These are phyloP conservation scores for Phlegmacium glaucopus DNA, from an alignment of 768 basidiomycete species.

Conservation along the genomic window DNA sequence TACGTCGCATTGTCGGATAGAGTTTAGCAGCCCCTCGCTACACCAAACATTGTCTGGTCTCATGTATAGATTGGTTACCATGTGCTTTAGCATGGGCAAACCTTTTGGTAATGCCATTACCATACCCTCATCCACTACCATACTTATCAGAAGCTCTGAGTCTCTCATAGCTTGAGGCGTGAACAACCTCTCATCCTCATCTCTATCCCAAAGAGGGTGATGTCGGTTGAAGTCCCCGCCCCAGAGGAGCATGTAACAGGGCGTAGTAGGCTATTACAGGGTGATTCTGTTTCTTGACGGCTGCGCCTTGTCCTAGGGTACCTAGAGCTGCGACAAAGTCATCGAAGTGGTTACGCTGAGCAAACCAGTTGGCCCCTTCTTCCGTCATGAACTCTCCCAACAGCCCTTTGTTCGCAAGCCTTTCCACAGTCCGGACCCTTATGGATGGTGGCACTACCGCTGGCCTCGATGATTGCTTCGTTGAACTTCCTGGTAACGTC, in stretches of 20 bases:
- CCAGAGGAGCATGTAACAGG: conserved; percentile 23
- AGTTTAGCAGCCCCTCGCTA: not conserved
- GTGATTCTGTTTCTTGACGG: not conserved
- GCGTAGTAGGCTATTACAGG: conserved; percentile 5
- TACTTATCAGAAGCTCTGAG: conserved; percentile 22
- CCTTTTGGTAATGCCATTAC: conserved; percentile 26
- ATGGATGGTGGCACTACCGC: too few species aligned
- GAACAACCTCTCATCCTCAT: conserved; percentile 30
- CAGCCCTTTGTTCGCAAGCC: not conserved
- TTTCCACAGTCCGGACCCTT: not conserved
- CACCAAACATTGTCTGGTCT: not conserved
- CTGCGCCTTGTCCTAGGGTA: not conserved
- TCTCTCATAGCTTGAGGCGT: conserved; percentile 16
- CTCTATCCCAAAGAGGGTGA: conserved; percentile 37
- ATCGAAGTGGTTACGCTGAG: too few species aligned
- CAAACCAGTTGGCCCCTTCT: conserved; percentile 2
- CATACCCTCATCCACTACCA: conserved; percentile 25
- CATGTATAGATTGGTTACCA: not conserved
- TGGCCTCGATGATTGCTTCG: conserved; percentile 36
- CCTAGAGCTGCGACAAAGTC: not conserved
- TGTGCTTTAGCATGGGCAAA: not conserved
- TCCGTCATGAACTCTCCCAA: conserved; percentile 1
- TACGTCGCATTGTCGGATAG: conserved; percentile 22
- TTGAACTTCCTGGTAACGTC: too few species aligned
- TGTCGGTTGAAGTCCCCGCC: conserved; percentile 40